A percentile compares a stretch with the other conserved stretches of the same genome.
phyloP scores from a whole-genome alignment of 257 asterid species.

The Plantago major region DNA sequence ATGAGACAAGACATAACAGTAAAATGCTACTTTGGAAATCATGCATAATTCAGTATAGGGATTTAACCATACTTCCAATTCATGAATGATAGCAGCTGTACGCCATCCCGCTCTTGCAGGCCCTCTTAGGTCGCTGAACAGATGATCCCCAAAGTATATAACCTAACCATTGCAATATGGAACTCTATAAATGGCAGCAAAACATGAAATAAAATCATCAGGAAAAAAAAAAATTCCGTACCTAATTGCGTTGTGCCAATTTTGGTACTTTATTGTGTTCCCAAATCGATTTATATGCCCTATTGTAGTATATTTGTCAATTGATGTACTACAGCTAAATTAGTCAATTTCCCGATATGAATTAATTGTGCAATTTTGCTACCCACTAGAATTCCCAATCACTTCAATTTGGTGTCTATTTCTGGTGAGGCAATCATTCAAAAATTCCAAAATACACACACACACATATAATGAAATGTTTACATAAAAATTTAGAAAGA shows the following conservation, averaged over 20 bases:
- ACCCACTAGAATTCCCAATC: no score
- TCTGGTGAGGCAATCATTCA: no score
- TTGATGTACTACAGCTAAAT: no score
- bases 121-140: conserved; percentile 94
- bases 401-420: no score
- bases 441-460: no score
- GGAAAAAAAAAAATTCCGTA: not conserved
- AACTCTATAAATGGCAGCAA: conserved; percentile 15
- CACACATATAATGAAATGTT: no score
- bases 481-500: no score
- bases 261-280: no score
- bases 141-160: conserved; percentile 97
- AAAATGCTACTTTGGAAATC: not conserved
- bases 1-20: not conserved
- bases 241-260: not conserved
- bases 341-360: no score
- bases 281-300: no score
- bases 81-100: conserved; percentile 94
- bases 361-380: no score
- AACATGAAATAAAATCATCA: not conserved
- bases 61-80: conserved; percentile 58
- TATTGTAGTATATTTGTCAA: no score
- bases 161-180: conserved; percentile 39
- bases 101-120: conserved; percentile 99
- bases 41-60: not conserved